A percentile compares a stretch with the other conserved stretches of the same genome.
These are phyloP conservation scores for Phytophthora meadii DNA, from an alignment of 352 stramenopile genomes.

Conservation along the genomic window DNA sequence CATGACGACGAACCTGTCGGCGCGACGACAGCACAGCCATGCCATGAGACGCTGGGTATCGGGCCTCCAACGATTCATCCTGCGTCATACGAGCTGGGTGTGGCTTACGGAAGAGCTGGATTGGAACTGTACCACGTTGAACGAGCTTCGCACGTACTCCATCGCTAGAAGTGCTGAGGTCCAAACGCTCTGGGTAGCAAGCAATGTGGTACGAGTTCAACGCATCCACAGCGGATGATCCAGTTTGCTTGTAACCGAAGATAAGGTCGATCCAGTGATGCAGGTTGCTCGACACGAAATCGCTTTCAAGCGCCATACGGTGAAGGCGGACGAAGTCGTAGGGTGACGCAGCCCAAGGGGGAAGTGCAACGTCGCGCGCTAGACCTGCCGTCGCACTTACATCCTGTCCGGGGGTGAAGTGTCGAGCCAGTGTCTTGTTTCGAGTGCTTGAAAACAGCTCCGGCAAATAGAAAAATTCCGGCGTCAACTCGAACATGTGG, in stretches of 20 bases:
- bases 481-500: conserved; percentile 74
- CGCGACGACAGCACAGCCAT: conserved; percentile 79
- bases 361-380: conserved; percentile 91
- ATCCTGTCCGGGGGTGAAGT: conserved; percentile 49
- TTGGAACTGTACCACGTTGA: conserved; percentile 75
- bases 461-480: conserved; percentile 84
- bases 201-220: conserved; percentile 95
- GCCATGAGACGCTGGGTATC: conserved; percentile 75
- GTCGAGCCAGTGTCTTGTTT: conserved; percentile 63
- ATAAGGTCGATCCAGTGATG: conserved; percentile 99
- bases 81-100: conserved; percentile 79
- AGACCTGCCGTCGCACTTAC: conserved; percentile 54
- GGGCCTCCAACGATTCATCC: conserved; percentile 75
- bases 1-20: conserved; percentile 81
- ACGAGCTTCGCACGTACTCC: conserved; percentile 65
- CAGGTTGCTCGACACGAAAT: conserved; percentile 97
- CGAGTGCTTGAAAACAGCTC: conserved; percentile 73
- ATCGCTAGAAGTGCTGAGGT: conserved; percentile 70
- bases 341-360: conserved; percentile 95
- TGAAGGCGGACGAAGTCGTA: conserved; percentile 97
- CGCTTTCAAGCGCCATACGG: conserved; percentile 96
- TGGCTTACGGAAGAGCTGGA: conserved; percentile 82
- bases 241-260: conserved; percentile 98
- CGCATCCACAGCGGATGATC: conserved; percentile 82
- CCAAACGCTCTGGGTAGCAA: conserved; percentile 79